phyloP scores from a whole-genome alignment of 805 yeast genomes.

The Wickerhamiella azyma region DNA sequence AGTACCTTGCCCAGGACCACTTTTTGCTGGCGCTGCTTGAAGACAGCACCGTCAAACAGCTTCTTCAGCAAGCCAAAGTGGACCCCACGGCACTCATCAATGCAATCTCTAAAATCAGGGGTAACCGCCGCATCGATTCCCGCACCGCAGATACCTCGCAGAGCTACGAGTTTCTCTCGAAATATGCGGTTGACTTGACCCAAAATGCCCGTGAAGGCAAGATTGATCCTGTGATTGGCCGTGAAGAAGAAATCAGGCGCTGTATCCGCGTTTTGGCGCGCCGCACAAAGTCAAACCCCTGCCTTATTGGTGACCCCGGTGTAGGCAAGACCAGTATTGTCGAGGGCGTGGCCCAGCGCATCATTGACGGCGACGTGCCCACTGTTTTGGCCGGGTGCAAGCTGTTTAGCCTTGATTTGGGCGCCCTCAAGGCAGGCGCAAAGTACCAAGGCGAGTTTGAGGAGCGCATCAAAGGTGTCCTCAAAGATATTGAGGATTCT shows the following conservation, averaged over 20 bases:
- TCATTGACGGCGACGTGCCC: slow-evolving; percentile 91
- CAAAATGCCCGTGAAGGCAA: slow-evolving; percentile 88
- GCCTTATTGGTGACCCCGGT: slow-evolving; percentile 97
- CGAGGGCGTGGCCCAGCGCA: slow-evolving; percentile 97
- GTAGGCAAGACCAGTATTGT: slow-evolving; percentile 97
- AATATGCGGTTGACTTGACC: slow-evolving; percentile 89
- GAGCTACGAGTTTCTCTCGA: slow-evolving; percentile 66
- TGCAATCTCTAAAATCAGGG: slow-evolving; percentile 71
- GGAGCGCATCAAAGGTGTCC: slow-evolving; percentile 92
- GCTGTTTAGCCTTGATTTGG: slow-evolving; percentile 79
- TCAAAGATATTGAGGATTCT: slow-evolving; percentile 83
- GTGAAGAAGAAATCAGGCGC: slow-evolving; percentile 95
- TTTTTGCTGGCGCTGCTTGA: slow-evolving; percentile 71
- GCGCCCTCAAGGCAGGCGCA: slow-evolving; percentile 97
- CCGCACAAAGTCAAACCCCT: slow-evolving; percentile 92
- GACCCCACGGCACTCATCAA: slow-evolving; percentile 59
- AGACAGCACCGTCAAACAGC: slow-evolving; percentile 52
- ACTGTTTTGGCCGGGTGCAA: slow-evolving; percentile 67
- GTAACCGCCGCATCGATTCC: slow-evolving; percentile 82
- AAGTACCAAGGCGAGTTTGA: slow-evolving; percentile 98
- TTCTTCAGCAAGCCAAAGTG: slow-evolving; percentile 55
- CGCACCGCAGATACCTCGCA: slow-evolving; percentile 86
- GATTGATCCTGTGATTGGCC: slow-evolving; percentile 95
- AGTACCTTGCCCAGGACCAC: slow-evolving; percentile 90
- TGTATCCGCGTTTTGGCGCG: slow-evolving; percentile 93